phyloP scores from a whole-genome alignment of 768 basidiomycete genomes.

The Pluteus cervinus region DNA sequence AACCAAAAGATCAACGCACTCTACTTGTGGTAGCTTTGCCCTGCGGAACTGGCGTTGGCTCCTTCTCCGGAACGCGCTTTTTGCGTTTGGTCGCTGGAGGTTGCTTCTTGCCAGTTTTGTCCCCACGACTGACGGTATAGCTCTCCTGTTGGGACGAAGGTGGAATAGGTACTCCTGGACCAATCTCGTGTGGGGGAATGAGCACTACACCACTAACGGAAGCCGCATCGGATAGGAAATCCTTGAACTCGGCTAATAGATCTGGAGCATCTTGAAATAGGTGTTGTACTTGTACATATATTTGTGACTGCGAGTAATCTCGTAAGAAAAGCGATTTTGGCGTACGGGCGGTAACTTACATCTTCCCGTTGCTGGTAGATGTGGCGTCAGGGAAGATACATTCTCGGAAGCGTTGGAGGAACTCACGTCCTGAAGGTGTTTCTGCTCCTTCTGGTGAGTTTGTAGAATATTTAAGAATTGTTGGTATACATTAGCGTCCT shows the following conservation, averaged over 20 bases:
- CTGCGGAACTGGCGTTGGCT: constrained; percentile 53
- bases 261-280: constrained; percentile 82
- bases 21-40: constrained; percentile 42
- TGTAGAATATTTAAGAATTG: constrained; percentile 86
- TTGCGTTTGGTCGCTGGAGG: constrained; percentile 45
- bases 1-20: constrained; percentile 26
- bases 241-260: constrained; percentile 74
- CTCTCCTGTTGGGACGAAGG: constrained; percentile 35
- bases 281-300: constrained; percentile 73
- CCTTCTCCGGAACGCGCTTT: constrained; percentile 63
- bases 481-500: constrained; percentile 90
- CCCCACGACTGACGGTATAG: constrained; percentile 29
- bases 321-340: constrained; percentile 6
- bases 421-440: constrained; percentile 65
- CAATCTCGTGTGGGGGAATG: constrained; percentile 48
- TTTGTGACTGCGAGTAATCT: constrained; percentile 47
- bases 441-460: constrained; percentile 81
- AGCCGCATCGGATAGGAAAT: constrained; percentile 67
- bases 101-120: constrained; percentile 38
- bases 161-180: constrained; percentile 28
- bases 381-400: not conserved
- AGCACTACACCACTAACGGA: constrained; percentile 40
- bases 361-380: not conserved
- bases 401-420: constrained; percentile 5
- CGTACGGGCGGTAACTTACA: constrained; percentile 3